Percentiles rank a stretch among this genome's conserved stretches.
phyloP scores from a whole-genome alignment of 129 eudicot species.

The Silybum marianum region DNA sequence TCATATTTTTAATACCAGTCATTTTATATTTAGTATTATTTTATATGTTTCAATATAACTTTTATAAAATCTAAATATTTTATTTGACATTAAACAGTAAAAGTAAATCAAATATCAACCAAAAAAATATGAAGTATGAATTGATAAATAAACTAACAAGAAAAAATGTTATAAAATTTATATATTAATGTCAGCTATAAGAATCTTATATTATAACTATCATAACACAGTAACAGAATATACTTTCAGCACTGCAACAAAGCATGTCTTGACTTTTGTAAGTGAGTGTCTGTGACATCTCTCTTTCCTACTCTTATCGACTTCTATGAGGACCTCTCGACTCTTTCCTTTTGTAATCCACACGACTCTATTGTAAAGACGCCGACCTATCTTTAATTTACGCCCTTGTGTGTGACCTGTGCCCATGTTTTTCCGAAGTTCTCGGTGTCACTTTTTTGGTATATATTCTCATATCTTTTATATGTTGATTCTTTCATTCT shows the following conservation, averaged over 20 bases:
- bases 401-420: neutral
- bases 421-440: neutral
- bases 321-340: neutral
- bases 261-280: neutral
- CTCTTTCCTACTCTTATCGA: conserved; percentile 1
- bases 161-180: neutral
- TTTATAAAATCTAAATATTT: neutral
- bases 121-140: neutral
- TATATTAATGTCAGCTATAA: neutral
- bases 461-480: neutral
- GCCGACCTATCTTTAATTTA: neutral
- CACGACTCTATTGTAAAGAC: neutral
- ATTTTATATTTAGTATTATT: neutral
- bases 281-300: neutral
- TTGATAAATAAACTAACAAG: neutral
- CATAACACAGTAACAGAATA: neutral
- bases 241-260: neutral
- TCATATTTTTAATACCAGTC: neutral
- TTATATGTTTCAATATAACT: neutral
- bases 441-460: neutral
- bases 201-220: neutral
- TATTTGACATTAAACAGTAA: neutral
- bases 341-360: neutral
- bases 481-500: neutral
- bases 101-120: neutral